Evolutionary conservation across 2,329 filamentous ascomycete species (phyloP).

Genomic region (Tolypocladium amazonense): DNA sequence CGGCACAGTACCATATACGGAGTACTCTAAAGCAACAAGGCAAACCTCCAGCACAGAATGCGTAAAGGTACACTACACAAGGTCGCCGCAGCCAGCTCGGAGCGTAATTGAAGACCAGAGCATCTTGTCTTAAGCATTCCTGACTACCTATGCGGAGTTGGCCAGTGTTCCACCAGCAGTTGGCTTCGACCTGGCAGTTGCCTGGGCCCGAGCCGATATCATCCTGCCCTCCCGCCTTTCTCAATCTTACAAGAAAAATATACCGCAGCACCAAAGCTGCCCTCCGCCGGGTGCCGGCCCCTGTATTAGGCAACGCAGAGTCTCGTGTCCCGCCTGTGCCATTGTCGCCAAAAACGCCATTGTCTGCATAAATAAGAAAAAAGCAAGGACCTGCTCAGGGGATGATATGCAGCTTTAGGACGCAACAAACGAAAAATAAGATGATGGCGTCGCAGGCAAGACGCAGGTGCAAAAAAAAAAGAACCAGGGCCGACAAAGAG

Average conservation of each 20-base stretch:
- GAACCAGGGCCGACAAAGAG: not conserved
- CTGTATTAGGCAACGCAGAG: not conserved
- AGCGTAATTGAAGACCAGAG: not conserved
- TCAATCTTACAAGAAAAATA: not conserved
- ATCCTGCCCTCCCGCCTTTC: not conserved
- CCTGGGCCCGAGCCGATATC: not conserved
- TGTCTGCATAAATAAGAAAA: not conserved
- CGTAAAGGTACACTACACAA: not conserved
- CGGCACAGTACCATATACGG: not conserved
- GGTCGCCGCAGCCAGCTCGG: not conserved
- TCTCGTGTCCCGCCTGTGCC: not conserved
- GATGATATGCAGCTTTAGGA: not conserved
- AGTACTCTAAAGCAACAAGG: not conserved
- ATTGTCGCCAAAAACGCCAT: constrained; percentile 2
- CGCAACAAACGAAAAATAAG: not conserved
- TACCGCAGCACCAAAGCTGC: not conserved
- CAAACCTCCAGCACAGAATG: not conserved
- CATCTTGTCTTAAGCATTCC: not conserved
- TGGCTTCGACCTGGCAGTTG: not conserved
- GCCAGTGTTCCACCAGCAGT: not conserved
- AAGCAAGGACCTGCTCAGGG: not conserved
- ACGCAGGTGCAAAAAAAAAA: not conserved
- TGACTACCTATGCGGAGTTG: not conserved
- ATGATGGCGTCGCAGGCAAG: not conserved
- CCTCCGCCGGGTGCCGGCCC: not conserved